Conservation (phyloP, 2,329 filamentous ascomycete genomes). For the Paecilomyces niveus region DNA sequence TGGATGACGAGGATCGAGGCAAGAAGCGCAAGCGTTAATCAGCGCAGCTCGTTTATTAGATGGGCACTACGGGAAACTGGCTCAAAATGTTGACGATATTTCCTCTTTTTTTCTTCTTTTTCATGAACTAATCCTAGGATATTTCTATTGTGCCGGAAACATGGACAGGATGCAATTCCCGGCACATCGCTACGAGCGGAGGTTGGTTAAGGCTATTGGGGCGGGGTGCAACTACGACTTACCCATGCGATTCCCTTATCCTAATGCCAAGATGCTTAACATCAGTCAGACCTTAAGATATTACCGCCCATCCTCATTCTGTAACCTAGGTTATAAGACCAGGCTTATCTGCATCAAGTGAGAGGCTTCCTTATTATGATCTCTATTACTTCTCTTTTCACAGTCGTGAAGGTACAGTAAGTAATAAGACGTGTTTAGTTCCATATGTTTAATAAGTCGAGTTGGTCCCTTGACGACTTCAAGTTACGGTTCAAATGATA, state of each 20-base stretch:
- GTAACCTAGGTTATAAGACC: too few species aligned
- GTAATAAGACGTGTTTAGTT: too few species aligned
- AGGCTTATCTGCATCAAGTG: too few species aligned
- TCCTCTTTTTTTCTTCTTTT: slow-evolving; percentile 1
- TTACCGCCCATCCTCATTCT: not conserved
- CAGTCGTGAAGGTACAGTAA: too few species aligned
- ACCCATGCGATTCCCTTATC: not conserved
- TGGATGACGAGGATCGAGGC: slow-evolving; percentile 51
- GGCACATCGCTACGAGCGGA: not conserved
- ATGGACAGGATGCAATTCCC: not conserved
- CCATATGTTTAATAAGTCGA: too few species aligned
- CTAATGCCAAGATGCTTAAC: not conserved
- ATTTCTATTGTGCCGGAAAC: not conserved
- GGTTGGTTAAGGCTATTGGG: not conserved
- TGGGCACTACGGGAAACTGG: not conserved
- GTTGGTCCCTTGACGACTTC: too few species aligned
- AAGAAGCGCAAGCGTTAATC: slow-evolving; percentile 67
- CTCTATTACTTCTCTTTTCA: too few species aligned
- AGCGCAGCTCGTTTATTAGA: not conserved
- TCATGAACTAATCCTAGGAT: not conserved
- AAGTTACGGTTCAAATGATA: too few species aligned
- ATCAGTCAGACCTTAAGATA: not conserved
- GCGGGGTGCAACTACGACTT: not conserved
- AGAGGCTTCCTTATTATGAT: too few species aligned
- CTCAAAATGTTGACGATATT: not conserved